phyloP scores from a whole-genome alignment of 129 eudicot species.

The Gnaphalium uliginosum region DNA sequence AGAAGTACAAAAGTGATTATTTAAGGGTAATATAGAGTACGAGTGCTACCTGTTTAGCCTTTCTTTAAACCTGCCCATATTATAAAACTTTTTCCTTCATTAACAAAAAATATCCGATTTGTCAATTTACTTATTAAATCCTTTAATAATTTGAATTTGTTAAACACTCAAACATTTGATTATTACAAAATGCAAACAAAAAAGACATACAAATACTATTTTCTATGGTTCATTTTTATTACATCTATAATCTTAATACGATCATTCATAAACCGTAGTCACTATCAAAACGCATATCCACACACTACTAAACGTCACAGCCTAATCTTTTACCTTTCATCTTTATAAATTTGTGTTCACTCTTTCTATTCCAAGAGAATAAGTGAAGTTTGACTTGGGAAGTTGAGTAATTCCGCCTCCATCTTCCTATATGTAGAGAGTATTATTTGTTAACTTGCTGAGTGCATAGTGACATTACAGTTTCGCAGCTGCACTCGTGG shows the following conservation, averaged over 20 bases:
- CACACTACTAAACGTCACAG: neutral
- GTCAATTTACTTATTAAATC: neutral
- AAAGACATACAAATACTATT: neutral
- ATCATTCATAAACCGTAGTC: neutral
- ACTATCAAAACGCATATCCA: neutral
- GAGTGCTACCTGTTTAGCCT: neutral
- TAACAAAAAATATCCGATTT: neutral
- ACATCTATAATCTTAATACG: too few relatives aligned
- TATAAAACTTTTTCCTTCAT: neutral
- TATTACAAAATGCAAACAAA: neutral
- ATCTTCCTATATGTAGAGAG: neutral
- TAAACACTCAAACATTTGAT: neutral
- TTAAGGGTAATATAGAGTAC: neutral
- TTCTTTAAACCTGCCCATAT: neutral
- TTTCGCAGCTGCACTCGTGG: slow-evolving; percentile 89
- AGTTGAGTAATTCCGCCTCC: neutral
- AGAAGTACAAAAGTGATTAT: neutral
- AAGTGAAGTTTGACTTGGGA: neutral
- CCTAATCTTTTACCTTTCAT: neutral
- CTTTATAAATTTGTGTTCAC: neutral
- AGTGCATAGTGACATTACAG: slow-evolving; percentile 39
- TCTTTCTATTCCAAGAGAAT: slow-evolving; percentile 1
- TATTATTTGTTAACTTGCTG: neutral
- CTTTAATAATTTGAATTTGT: neutral
- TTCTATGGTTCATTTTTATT: too few relatives aligned